Evolutionary conservation across 208 protist species (phyloP).

Genomic region (Lotmaria passim): DNA sequence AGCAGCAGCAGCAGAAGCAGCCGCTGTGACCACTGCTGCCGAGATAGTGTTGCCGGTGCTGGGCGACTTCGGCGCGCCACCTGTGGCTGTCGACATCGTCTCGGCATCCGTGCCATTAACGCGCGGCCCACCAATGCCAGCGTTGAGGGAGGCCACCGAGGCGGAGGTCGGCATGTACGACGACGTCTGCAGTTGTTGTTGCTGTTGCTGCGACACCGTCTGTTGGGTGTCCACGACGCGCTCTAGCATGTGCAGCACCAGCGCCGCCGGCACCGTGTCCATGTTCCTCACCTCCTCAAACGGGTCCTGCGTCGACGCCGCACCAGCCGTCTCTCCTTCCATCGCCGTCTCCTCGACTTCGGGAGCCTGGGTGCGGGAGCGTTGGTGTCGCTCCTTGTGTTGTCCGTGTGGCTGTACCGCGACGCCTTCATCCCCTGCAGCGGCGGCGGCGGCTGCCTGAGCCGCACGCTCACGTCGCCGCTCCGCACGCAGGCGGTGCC

Average conservation of each 20-base stretch:
- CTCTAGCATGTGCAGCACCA: constrained; percentile 38
- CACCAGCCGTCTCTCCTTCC: neutral
- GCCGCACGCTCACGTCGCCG: constrained; percentile 5
- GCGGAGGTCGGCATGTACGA: neutral
- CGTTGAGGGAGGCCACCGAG: neutral
- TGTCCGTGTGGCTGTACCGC: neutral
- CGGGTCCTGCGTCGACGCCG: neutral
- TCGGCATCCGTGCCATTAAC: constrained; percentile 5
- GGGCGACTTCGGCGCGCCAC: constrained; percentile 17
- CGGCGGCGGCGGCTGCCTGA: neutral
- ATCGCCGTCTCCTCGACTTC: neutral
- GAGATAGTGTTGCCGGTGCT: constrained; percentile 14
- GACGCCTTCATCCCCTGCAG: neutral
- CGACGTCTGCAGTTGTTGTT: constrained; percentile 5
- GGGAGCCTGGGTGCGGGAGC: neutral
- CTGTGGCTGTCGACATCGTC: neutral
- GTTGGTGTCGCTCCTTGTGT: constrained; percentile 11
- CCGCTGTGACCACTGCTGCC: neutral
- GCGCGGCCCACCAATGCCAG: neutral
- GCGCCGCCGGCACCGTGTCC: constrained; percentile 26
- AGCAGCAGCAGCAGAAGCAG: too few relatives aligned
- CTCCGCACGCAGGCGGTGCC: constrained; percentile 29
- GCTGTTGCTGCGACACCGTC: constrained; percentile 1
- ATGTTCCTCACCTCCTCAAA: constrained; percentile 28
- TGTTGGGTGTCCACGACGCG: constrained; percentile 24